These are phyloP conservation scores for Lachancea nothofagi DNA, from an alignment of 805 yeast genomes.

Conservation along the genomic window DNA sequence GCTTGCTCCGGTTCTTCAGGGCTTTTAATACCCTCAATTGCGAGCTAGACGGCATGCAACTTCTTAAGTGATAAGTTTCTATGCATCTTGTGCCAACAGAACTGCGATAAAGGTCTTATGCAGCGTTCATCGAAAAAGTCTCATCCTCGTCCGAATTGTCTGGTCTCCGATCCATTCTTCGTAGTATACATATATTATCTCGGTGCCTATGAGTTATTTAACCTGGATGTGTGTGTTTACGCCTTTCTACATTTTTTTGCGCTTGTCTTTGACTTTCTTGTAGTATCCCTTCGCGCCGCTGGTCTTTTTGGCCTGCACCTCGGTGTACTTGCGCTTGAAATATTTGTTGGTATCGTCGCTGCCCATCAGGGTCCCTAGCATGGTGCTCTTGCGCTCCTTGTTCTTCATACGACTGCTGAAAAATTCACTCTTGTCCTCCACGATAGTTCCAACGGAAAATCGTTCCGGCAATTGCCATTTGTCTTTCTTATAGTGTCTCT, in stretches of 20 bases:
- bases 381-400: constrained; percentile 68
- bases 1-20: too few species aligned
- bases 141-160: too few species aligned
- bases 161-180: too few species aligned
- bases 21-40: too few species aligned
- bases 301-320: constrained; percentile 59
- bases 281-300: constrained; percentile 65
- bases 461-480: constrained; percentile 70
- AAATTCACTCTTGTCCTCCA: constrained; percentile 77
- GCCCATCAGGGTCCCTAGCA: constrained; percentile 76
- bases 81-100: too few species aligned
- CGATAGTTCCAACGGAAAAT: constrained; percentile 84
- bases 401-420: constrained; percentile 54
- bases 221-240: background rate
- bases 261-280: constrained; percentile 56
- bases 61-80: too few species aligned
- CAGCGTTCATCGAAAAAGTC: too few species aligned
- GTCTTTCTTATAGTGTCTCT: constrained; percentile 88
- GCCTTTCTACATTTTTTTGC: constrained; percentile 33
- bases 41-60: too few species aligned
- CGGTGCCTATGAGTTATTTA: too few species aligned
- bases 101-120: too few species aligned
- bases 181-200: too few species aligned
- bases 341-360: constrained; percentile 66
- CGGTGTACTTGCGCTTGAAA: constrained; percentile 78